A percentile compares a stretch with the other conserved stretches of the same genome.
phyloP scores from a whole-genome alignment of 169 alveolate species.

The Eimeria zaria region DNA sequence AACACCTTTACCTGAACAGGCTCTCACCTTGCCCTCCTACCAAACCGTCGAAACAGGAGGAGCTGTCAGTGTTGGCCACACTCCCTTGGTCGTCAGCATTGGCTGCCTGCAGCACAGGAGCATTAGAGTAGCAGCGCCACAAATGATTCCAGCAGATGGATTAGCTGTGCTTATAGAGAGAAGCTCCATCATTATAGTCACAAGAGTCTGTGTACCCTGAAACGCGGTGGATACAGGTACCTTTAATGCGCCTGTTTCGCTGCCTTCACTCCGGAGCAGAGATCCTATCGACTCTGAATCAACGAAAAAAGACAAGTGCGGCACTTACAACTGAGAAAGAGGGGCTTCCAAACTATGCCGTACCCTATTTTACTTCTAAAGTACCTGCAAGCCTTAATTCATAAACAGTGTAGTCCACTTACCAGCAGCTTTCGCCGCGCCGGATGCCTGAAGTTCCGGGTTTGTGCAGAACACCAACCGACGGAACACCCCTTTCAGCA shows the following conservation, averaged over 20 bases:
- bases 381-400: not conserved
- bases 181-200: not conserved
- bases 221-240: not conserved
- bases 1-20: not conserved
- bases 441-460: conserved; percentile 36
- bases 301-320: not conserved
- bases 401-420: not conserved
- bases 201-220: not conserved
- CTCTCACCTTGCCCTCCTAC: conserved; percentile 15
- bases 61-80: conserved; percentile 19
- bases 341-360: not conserved
- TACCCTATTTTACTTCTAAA: not conserved
- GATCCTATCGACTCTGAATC: conserved; percentile 23
- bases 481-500: conserved; percentile 75
- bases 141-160: not conserved
- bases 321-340: not conserved
- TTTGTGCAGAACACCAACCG: conserved; percentile 68
- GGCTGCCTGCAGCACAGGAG: conserved; percentile 8
- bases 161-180: not conserved
- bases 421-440: conserved; percentile 44
- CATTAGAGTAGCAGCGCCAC: not conserved
- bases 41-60: not conserved
- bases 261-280: not conserved
- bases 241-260: not conserved
- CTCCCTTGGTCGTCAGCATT: conserved; percentile 17